Evolutionary conservation across 495 filamentous ascomycete genomes (phyloP).

Genomic region (Aspergillus leporis): DNA sequence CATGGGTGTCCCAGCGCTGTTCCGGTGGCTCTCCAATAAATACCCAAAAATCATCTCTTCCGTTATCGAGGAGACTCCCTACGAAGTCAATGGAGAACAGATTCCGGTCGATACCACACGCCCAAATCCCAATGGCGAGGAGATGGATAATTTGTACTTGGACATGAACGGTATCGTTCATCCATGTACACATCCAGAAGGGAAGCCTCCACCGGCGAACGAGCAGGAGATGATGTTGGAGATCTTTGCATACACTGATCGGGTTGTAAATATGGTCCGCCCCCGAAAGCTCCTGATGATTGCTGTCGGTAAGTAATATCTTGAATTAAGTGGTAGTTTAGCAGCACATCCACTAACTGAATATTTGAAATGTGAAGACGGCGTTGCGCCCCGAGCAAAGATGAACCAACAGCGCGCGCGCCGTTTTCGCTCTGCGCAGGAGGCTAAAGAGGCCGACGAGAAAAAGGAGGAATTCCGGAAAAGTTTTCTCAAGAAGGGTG

Average conservation of each 20-base stretch:
- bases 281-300: slow-evolving; percentile 96
- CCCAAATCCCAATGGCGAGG: slow-evolving; percentile 95
- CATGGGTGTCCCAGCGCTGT: slow-evolving; percentile 95
- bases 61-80: slow-evolving; percentile 82
- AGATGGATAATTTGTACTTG: slow-evolving; percentile 96
- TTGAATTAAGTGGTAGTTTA: not conserved
- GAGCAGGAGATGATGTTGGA: slow-evolving; percentile 99
- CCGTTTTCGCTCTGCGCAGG: slow-evolving; percentile 88
- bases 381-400: slow-evolving; percentile 90
- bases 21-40: slow-evolving; percentile 91
- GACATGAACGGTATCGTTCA: slow-evolving; percentile 99
- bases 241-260: slow-evolving; percentile 95
- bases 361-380: slow-evolving; percentile 55
- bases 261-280: slow-evolving; percentile 97
- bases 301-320: slow-evolving; percentile 76
- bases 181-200: slow-evolving; percentile 97
- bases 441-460: slow-evolving; percentile 90
- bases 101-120: slow-evolving; percentile 81
- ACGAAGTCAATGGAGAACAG: slow-evolving; percentile 73
- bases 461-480: slow-evolving; percentile 85
- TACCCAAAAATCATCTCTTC: slow-evolving; percentile 94
- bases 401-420: slow-evolving; percentile 97
- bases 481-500: slow-evolving; percentile 70
- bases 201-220: slow-evolving; percentile 82
- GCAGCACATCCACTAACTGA: slow-evolving; percentile 3